Evolutionary conservation across 805 yeast species (phyloP), one percentile per base, ranked within the genome.

Genomic region (Alloascoidea africana): DNA sequence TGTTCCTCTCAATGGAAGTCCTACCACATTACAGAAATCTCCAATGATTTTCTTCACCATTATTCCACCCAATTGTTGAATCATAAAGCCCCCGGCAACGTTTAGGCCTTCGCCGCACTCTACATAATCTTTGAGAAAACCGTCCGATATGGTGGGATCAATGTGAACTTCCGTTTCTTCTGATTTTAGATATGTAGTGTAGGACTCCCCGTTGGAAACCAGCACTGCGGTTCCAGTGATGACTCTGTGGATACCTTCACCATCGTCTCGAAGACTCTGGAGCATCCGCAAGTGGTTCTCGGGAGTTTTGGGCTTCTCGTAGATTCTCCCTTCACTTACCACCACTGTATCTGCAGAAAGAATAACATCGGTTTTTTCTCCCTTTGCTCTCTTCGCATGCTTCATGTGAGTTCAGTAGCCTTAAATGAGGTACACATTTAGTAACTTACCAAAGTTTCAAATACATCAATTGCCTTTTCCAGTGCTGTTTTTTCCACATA

Each of bases 1-100:
- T 8, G 30, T 23, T 23, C 13, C 13, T 23, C 30, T 23, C n/a
- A 23, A 23, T 8, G 30, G 30, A 8, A 23, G 54, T 3, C 79
- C 79, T 8, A 72, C 76, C 14, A 70, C 65, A 44, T 70, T 72
- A 47, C 60, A 62, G 45, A 61, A 72, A 46, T 72, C 77, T 0
- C 79, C 79, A 3, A 50, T 46, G 3, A 70, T 52, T 1, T 53
- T 48, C 2, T 48, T 44, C 51, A 72, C 68, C 42, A 72, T 54
- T 34, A 68, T 43, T 3, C 66, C 55, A 0, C 77, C 79, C 6
- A 46, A 45, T 0, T 65, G 68, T 50, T 71, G 77, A 42, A 60
- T 64, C 42, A 60, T 62, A 51, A 70, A 70, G 1, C 79, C 79
- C 5, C 77, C 79, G 1, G 79, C 77, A 2, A 67, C 77, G 23